phyloP scores from a whole-genome alignment of 768 basidiomycete genomes.

The Lactifluus subvellereus region DNA sequence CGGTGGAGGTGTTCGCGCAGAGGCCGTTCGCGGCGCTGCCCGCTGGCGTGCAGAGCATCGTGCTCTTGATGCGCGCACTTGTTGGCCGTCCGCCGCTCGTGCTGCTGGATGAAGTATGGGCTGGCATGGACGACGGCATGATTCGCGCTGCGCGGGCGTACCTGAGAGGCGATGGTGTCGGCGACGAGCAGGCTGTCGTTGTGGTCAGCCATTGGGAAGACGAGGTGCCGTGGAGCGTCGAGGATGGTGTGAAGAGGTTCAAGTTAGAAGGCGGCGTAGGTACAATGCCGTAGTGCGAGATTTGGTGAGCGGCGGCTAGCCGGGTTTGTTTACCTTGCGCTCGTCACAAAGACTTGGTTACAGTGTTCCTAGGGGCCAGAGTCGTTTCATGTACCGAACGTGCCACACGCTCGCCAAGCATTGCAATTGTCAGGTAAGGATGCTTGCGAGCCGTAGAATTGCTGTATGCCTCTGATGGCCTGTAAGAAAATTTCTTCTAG shows the following conservation, averaged over 20 bases:
- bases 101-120: slow-evolving; percentile 88
- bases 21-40: slow-evolving; percentile 58
- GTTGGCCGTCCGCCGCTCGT: slow-evolving; percentile 70
- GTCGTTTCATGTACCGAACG: no score
- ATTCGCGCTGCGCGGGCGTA: slow-evolving; percentile 58
- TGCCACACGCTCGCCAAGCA: no score
- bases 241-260: slow-evolving; percentile 45
- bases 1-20: slow-evolving; percentile 39
- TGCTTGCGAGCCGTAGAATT: no score
- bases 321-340: no score
- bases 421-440: no score
- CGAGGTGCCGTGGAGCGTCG: slow-evolving; percentile 75
- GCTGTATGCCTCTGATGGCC: no score
- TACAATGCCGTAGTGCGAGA: neutral
- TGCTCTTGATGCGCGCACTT: slow-evolving; percentile 81
- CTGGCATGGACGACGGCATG: slow-evolving; percentile 84
- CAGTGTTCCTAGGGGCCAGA: no score
- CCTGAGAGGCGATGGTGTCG: slow-evolving; percentile 49
- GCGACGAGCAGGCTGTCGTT: slow-evolving; percentile 64
- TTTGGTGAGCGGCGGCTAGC: neutral
- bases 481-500: no score
- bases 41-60: slow-evolving; percentile 70
- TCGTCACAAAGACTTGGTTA: no score
- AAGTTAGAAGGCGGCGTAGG: slow-evolving; percentile 35
- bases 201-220: slow-evolving; percentile 89